phyloP scores from a whole-genome alignment of 176 grass and related monocot genomes.

The Eleusine indica region DNA sequence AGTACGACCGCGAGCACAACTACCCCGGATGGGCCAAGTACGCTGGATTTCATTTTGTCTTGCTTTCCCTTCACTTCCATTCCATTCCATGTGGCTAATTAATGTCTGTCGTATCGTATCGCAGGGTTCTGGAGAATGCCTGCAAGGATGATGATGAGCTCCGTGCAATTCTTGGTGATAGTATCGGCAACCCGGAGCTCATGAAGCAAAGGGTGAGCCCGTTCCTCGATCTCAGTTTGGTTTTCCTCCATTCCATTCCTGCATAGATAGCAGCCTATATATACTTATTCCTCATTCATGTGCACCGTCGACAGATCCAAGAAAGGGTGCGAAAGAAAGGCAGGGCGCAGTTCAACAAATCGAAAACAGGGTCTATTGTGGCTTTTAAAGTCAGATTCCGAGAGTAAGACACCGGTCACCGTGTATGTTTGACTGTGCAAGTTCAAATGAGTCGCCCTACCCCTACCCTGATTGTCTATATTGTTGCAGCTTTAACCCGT shows the following conservation, averaged over 20 bases:
- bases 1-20: constrained; percentile 65
- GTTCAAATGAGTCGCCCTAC: not conserved
- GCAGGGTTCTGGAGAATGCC: constrained; percentile 88
- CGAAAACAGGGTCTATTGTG: constrained; percentile 74
- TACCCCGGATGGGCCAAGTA: constrained; percentile 94
- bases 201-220: constrained; percentile 83
- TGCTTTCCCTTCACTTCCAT: not conserved
- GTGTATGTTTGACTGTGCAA: not conserved
- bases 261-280: not conserved
- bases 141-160: constrained; percentile 85
- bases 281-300: constrained; percentile 1
- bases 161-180: constrained; percentile 84
- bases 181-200: constrained; percentile 87
- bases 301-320: constrained; percentile 57
- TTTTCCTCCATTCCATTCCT: not conserved
- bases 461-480: not conserved
- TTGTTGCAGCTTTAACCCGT: constrained; percentile 71
- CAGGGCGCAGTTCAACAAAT: constrained; percentile 64
- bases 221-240: not conserved
- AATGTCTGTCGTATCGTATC: constrained; percentile 2
- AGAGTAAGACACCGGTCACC: constrained; percentile 62
- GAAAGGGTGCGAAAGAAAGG: constrained; percentile 81
- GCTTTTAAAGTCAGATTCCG: constrained; percentile 91
- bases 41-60: constrained; percentile 3
- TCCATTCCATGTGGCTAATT: not conserved